These are phyloP conservation scores for Hyaloscypha hepaticicola DNA, from an alignment of 495 filamentous ascomycete species.

Conservation along the genomic window DNA sequence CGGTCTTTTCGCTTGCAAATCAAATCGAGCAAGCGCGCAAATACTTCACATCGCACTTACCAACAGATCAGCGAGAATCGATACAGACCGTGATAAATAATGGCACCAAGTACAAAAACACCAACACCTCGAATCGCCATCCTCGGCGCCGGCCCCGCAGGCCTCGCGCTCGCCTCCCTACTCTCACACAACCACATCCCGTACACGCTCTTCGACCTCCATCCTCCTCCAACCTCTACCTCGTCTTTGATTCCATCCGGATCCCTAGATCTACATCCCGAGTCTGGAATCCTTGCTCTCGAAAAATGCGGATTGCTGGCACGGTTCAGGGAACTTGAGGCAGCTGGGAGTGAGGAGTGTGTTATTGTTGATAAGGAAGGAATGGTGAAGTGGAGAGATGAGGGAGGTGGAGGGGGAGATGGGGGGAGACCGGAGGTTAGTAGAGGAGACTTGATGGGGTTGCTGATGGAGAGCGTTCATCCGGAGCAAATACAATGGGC, in stretches of 20 bases:
- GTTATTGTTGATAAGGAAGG: slow-evolving; percentile 40
- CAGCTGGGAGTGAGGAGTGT: slow-evolving; percentile 49
- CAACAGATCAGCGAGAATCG: background rate
- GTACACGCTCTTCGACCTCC: slow-evolving; percentile 42
- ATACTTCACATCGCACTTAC: background rate
- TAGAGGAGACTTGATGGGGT: slow-evolving; percentile 36
- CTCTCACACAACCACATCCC: slow-evolving; percentile 37
- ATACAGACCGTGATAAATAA: background rate
- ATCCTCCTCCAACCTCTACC: slow-evolving; percentile 34
- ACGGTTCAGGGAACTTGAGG: slow-evolving; percentile 43
- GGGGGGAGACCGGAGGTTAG: slow-evolving; percentile 44
- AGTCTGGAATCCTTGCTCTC: slow-evolving; percentile 51
- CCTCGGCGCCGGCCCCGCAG: slow-evolving; percentile 56
- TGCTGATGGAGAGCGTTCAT: slow-evolving; percentile 43
- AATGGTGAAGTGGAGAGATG: slow-evolving; percentile 21
- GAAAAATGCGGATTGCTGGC: slow-evolving; percentile 49
- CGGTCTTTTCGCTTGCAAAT: no score
- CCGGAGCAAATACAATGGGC: slow-evolving; percentile 47
- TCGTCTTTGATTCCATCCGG: slow-evolving; percentile 37
- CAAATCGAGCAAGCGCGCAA: no score
- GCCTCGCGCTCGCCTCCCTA: slow-evolving; percentile 54
- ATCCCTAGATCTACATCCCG: slow-evolving; percentile 53
- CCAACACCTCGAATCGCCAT: slow-evolving; percentile 49
- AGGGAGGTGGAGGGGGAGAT: slow-evolving; percentile 22
- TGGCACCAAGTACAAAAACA: slow-evolving; percentile 13